Evolutionary conservation across 768 basidiomycete species (phyloP).

Genomic region (Gelatoporia subvermispora): DNA sequence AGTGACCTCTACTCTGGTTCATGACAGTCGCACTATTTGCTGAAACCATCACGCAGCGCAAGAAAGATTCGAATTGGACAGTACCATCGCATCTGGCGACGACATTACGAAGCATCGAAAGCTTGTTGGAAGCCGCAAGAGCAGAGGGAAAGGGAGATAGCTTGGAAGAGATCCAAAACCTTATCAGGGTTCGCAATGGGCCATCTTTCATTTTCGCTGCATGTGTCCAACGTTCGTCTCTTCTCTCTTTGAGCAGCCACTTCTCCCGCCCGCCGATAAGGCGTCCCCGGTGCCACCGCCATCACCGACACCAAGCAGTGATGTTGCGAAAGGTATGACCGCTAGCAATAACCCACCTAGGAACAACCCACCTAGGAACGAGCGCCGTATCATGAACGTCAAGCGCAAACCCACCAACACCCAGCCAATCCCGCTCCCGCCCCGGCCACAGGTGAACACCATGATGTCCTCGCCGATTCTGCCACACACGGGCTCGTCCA

Average conservation of each 20-base stretch:
- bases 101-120: slow-evolving; percentile 13
- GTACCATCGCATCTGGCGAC: slow-evolving; percentile 10
- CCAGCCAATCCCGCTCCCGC: background rate
- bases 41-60: slow-evolving; percentile 16
- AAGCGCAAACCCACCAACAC: slow-evolving; percentile 19
- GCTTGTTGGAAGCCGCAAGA: slow-evolving; percentile 6
- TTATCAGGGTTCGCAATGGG: slow-evolving; percentile 31
- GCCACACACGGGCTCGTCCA: too few species aligned
- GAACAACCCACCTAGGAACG: slow-evolving; percentile 4
- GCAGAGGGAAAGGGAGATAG: slow-evolving; percentile 7
- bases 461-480: background rate
- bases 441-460: slow-evolving; percentile 1
- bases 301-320: slow-evolving; percentile 3
- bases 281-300: slow-evolving; percentile 4
- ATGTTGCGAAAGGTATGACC: slow-evolving; percentile 18
- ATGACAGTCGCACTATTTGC: slow-evolving; percentile 24
- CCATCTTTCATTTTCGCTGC: slow-evolving; percentile 22
- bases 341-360: slow-evolving; percentile 5
- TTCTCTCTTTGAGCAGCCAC: slow-evolving; percentile 26
- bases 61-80: slow-evolving; percentile 12
- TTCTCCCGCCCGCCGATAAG: slow-evolving; percentile 16
- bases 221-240: slow-evolving; percentile 23
- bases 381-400: slow-evolving; percentile 19
- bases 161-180: slow-evolving; percentile 19
- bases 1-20: slow-evolving; percentile 6